phyloP scores from a whole-genome alignment of 257 asterid genomes.

The Lithospermum erythrorhizon region DNA sequence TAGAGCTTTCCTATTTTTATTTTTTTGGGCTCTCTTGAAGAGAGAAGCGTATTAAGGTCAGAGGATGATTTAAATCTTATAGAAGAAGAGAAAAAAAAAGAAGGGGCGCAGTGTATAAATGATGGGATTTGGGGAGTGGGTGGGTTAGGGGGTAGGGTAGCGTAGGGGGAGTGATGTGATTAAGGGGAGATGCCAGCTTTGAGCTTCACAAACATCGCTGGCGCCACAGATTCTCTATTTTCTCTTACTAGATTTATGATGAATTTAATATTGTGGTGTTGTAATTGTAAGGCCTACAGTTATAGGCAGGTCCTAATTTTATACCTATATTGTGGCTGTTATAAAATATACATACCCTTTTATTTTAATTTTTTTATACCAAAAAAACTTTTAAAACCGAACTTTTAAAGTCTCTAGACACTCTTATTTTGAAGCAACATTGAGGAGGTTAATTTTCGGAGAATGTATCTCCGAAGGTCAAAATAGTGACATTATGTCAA shows the following conservation, averaged over 20 bases:
- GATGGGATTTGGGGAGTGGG: constrained; percentile 14
- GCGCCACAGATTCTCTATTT: constrained; percentile 40
- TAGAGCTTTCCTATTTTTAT: neutral
- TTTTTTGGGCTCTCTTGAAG: neutral
- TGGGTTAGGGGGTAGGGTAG: constrained; percentile 12
- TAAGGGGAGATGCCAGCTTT: constrained; percentile 50
- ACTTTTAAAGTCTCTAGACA: no score
- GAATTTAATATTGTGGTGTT: neutral
- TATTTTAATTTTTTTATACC: no score
- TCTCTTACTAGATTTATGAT: constrained; percentile 2
- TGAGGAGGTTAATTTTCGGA: no score
- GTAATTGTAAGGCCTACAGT: neutral
- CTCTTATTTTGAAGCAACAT: no score
- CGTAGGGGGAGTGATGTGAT: neutral
- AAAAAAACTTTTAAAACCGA: no score
- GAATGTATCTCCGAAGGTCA: no score
- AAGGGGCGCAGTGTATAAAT: constrained; percentile 13
- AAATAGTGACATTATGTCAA: no score
- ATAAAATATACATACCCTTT: no score
- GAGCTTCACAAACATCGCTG: constrained; percentile 65
- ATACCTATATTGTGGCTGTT: no score
- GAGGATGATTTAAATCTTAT: neutral
- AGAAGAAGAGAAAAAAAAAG: neutral
- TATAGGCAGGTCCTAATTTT: no score
- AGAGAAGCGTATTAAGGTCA: neutral